These are phyloP conservation scores for Podaxis sp. DNA, from an alignment of 768 basidiomycete genomes.

Conservation along the genomic window DNA sequence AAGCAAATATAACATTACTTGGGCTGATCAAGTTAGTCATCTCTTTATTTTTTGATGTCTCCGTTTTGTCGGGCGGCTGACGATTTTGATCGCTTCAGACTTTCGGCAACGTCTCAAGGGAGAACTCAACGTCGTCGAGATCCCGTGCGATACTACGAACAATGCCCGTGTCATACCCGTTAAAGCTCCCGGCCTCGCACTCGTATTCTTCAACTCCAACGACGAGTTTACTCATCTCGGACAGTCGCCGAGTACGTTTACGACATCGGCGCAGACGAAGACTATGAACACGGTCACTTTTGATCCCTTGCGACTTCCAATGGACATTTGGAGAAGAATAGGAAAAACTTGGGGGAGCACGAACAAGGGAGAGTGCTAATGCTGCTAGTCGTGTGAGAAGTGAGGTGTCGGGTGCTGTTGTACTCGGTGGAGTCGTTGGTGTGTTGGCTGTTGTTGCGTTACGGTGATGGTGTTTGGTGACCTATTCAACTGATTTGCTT, in stretches of 20 bases:
- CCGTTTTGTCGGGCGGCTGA: not conserved
- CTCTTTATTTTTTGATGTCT: not conserved
- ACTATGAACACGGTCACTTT: constrained; percentile 51
- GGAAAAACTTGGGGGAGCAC: constrained; percentile 19
- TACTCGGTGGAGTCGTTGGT: constrained; percentile 3
- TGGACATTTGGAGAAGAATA: constrained; percentile 28
- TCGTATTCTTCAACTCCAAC: constrained; percentile 57
- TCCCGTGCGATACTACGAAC: constrained; percentile 50
- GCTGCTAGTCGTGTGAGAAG: constrained; percentile 8
- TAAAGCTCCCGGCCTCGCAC: constrained; percentile 67
- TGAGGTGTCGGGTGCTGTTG: not conserved
- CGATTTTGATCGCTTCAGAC: constrained; percentile 35
- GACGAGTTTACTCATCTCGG: constrained; percentile 16
- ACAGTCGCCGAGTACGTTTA: constrained; percentile 38
- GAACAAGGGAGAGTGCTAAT: constrained; percentile 19
- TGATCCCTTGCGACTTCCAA: constrained; percentile 55
- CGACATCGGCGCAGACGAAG: constrained; percentile 56
- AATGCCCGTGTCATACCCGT: constrained; percentile 58
- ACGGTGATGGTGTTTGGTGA: constrained; percentile 1
- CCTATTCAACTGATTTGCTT: not conserved
- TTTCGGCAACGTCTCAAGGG: constrained; percentile 57
- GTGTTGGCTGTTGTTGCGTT: constrained; percentile 5
- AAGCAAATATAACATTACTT: constrained; percentile 63
- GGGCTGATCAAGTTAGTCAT: constrained; percentile 65
- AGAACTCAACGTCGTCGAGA: constrained; percentile 45